Evolutionary conservation across 2,329 filamentous ascomycete species (phyloP).

Genomic region (Fusarium secorum): DNA sequence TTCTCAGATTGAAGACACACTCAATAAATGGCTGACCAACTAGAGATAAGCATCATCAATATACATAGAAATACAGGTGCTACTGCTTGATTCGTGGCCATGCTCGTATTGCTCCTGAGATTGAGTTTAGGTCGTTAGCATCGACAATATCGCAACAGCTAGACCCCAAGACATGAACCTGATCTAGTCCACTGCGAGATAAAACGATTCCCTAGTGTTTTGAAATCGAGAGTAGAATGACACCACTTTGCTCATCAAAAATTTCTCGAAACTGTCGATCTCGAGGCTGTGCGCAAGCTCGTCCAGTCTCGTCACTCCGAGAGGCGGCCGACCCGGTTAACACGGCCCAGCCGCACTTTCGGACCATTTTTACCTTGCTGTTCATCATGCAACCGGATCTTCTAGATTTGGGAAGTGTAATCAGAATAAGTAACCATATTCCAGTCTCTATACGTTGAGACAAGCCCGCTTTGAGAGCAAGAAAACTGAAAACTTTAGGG

Average conservation of each 20-base stretch:
- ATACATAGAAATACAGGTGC: accelerated
- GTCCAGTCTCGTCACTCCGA: neutral
- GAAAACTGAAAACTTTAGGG: accelerated
- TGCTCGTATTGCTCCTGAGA: neutral
- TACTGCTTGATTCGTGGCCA: neutral
- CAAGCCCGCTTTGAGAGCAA: accelerated
- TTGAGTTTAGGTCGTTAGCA: neutral
- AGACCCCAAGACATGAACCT: accelerated
- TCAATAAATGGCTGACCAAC: accelerated
- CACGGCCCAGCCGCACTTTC: neutral
- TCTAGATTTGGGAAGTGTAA: neutral
- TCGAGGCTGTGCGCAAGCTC: neutral
- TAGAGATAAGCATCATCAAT: accelerated
- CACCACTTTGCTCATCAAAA: accelerated
- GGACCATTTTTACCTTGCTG: neutral
- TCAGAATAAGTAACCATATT: neutral
- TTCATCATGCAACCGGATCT: accelerated
- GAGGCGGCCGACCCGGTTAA: neutral
- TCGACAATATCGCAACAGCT: too few species aligned
- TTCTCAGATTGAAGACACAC: accelerated
- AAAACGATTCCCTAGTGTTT: accelerated
- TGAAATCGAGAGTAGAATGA: accelerated
- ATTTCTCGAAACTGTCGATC: neutral
- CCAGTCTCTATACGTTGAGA: accelerated
- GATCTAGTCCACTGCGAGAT: too few species aligned